A percentile compares a stretch with the other conserved stretches of the same genome.
phyloP scores from a whole-genome alignment of 352 stramenopile genomes.

The Phytophthora podocarpi region DNA sequence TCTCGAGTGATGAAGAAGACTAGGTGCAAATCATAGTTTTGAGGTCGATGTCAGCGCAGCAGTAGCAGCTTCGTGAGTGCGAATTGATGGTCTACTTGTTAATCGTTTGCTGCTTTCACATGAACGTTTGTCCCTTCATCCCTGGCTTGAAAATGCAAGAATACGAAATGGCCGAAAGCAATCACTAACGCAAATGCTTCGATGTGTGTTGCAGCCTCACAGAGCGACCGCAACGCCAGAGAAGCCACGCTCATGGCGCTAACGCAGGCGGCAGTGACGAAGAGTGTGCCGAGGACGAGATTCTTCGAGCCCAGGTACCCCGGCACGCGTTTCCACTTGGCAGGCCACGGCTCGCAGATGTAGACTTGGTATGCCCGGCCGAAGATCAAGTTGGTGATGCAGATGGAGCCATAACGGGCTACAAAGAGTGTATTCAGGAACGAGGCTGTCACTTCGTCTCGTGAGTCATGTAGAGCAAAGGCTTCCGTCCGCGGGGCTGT shows the following conservation, averaged over 20 bases:
- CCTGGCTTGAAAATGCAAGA: constrained; percentile 16
- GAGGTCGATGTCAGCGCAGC: not conserved
- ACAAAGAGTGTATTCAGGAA: constrained; percentile 63
- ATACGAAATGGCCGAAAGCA: constrained; percentile 44
- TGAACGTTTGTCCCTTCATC: constrained; percentile 3
- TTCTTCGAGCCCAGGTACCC: constrained; percentile 68
- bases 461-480: constrained; percentile 3
- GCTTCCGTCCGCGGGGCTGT: not conserved
- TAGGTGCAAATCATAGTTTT: not conserved
- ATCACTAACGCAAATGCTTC: constrained; percentile 46
- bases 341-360: constrained; percentile 51
- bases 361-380: constrained; percentile 57
- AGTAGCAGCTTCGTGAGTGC: not conserved
- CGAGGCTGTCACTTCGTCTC: constrained; percentile 29
- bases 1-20: constrained; percentile 49
- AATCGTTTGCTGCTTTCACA: constrained; percentile 10
- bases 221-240: constrained; percentile 48
- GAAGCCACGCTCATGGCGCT: constrained; percentile 46
- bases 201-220: constrained; percentile 52
- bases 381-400: constrained; percentile 42
- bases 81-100: constrained; percentile 3
- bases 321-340: constrained; percentile 54
- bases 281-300: constrained; percentile 62
- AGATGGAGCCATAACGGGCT: constrained; percentile 31
- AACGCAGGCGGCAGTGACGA: constrained; percentile 44